Evolutionary conservation across 1,139 yeast species (phyloP).

Genomic region (Barnettozyma hawaiiensis): DNA sequence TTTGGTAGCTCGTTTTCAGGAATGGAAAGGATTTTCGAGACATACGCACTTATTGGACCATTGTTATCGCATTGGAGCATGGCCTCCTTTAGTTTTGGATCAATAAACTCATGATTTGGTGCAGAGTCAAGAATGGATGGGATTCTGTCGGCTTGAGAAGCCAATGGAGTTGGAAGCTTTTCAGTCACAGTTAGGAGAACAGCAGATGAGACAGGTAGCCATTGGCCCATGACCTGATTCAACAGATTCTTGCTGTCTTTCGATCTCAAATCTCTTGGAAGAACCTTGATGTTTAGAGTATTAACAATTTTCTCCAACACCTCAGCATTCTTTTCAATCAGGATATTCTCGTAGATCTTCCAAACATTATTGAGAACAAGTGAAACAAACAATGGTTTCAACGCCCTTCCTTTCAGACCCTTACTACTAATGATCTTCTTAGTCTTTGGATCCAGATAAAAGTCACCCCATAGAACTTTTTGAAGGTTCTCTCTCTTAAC

Average conservation of each 20-base stretch:
- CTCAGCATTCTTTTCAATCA: slow-evolving; percentile 62
- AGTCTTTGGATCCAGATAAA: slow-evolving; percentile 80
- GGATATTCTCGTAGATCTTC: slow-evolving; percentile 77
- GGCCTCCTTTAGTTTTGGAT: slow-evolving; percentile 43
- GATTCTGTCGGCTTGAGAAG: slow-evolving; percentile 68
- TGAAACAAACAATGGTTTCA: slow-evolving; percentile 82
- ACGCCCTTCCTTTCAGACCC: slow-evolving; percentile 41
- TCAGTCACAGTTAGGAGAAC: slow-evolving; percentile 81
- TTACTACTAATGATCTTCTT: slow-evolving; percentile 69
- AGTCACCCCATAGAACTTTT: slow-evolving; percentile 96
- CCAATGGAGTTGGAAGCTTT: slow-evolving; percentile 74
- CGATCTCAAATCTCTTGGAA: slow-evolving; percentile 73
- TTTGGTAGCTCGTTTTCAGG: slow-evolving; percentile 77
- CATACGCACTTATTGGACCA: slow-evolving; percentile 72
- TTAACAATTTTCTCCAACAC: slow-evolving; percentile 68
- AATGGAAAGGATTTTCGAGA: slow-evolving; percentile 83
- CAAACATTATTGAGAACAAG: slow-evolving; percentile 86
- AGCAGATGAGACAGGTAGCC: slow-evolving; percentile 92
- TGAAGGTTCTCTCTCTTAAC: slow-evolving; percentile 73
- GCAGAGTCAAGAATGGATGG: slow-evolving; percentile 58
- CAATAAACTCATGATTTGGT: slow-evolving; percentile 48
- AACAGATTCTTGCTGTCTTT: slow-evolving; percentile 66
- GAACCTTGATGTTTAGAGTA: slow-evolving; percentile 61
- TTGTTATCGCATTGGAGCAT: slow-evolving; percentile 60
- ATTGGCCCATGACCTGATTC: slow-evolving; percentile 75